These are phyloP conservation scores for Syzygium malaccense DNA, from an alignment of 441 rosid species.

Conservation along the genomic window DNA sequence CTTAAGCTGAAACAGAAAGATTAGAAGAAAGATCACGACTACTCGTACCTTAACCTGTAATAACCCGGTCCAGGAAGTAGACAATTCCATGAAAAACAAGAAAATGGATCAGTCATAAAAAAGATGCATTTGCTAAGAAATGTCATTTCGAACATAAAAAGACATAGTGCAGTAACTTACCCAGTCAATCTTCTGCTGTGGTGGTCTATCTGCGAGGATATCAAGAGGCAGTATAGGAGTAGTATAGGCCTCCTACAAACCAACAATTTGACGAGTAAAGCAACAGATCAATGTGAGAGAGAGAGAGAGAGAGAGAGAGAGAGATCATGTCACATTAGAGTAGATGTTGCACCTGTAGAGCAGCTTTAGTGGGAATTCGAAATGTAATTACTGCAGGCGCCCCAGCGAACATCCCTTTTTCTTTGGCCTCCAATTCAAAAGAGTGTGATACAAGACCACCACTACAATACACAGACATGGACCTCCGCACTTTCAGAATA, in stretches of 20 bases:
- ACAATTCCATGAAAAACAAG: conserved; percentile 31
- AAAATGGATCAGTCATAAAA: background rate
- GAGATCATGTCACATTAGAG: background rate
- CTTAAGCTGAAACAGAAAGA: background rate
- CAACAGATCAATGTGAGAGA: background rate
- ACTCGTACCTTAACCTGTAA: conserved; percentile 71
- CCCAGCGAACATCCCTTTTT: conserved; percentile 59
- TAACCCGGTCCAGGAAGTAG: conserved; percentile 13
- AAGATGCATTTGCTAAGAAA: background rate
- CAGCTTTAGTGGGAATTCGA: conserved; percentile 78
- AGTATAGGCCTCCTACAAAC: conserved; percentile 54
- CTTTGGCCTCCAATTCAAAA: conserved; percentile 79
- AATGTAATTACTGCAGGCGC: conserved; percentile 81
- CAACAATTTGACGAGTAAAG: background rate
- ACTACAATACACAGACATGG: conserved; percentile 16
- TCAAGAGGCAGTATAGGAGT: conserved; percentile 71
- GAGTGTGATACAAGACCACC: conserved; percentile 76
- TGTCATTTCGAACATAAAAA: background rate
- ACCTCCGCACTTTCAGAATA: background rate
- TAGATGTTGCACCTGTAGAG: conserved; percentile 59
- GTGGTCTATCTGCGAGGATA: conserved; percentile 75
- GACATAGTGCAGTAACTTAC: conserved; percentile 25
- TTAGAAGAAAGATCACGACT: background rate
- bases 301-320: background rate
- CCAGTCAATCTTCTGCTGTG: conserved; percentile 58